These are phyloP conservation scores for Lipomyces orientalis DNA, from an alignment of 805 yeast species.

Conservation along the genomic window DNA sequence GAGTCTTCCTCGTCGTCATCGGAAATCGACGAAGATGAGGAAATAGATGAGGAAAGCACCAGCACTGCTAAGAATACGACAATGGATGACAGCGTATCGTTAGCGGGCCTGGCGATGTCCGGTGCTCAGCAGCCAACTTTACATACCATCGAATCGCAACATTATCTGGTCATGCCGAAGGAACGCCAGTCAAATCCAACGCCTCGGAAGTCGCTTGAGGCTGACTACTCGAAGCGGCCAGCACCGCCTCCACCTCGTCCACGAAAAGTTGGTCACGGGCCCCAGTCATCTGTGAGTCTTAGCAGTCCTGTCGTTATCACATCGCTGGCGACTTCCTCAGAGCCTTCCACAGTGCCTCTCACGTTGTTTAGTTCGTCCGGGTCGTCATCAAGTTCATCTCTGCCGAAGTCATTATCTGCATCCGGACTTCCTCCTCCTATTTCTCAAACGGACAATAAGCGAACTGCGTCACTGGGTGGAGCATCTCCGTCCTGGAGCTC, in stretches of 20 bases:
- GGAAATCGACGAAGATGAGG: conserved; percentile 17
- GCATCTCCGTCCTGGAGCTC: background rate
- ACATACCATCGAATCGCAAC: conserved; percentile 27
- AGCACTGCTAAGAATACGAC: background rate
- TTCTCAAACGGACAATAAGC: background rate
- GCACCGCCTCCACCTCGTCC: conserved; percentile 36
- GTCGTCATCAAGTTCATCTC: background rate
- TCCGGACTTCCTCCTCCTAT: background rate
- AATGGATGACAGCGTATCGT: background rate
- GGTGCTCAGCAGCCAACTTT: conserved; percentile 11
- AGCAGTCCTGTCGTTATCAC: background rate
- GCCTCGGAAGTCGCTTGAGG: conserved; percentile 11
- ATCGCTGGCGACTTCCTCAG: conserved; percentile 7
- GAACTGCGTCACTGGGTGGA: background rate
- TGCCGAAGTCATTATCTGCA: background rate
- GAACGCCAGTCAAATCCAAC: conserved; percentile 13
- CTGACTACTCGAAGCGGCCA: conserved; percentile 15
- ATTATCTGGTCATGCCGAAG: conserved; percentile 21
- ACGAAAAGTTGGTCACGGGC: conserved; percentile 11
- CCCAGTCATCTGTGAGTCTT: background rate
- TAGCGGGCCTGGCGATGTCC: background rate
- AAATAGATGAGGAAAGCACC: conserved; percentile 5
- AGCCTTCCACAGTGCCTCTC: background rate
- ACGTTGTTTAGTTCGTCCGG: background rate
- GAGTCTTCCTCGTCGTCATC: background rate